phyloP scores from a whole-genome alignment of 176 grass and related monocot species.

The Oryza glaberrima region DNA sequence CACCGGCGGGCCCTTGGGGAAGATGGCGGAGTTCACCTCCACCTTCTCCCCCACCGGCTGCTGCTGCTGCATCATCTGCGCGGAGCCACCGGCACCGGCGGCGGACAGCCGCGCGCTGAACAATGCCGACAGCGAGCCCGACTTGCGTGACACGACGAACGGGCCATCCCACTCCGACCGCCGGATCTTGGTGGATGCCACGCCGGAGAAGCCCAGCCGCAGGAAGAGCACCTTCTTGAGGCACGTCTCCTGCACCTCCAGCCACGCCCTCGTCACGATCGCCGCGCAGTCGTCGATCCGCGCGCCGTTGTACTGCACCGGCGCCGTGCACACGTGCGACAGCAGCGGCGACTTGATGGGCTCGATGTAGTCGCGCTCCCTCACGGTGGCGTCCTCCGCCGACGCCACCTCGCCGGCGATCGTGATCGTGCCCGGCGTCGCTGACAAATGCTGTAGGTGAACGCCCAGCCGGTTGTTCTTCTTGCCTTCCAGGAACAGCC shows the following conservation, averaged over 20 bases:
- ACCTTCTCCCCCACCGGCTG: constrained; percentile 41
- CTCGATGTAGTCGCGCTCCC: constrained; percentile 67
- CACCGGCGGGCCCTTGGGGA: constrained; percentile 84
- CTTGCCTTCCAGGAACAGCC: constrained; percentile 88
- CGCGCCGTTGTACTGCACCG: constrained; percentile 67
- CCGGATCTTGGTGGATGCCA: constrained; percentile 74
- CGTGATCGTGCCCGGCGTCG: constrained; percentile 47
- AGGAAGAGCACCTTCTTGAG: constrained; percentile 85
- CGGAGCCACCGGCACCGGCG: not conserved
- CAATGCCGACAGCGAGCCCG: constrained; percentile 63
- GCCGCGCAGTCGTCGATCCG: constrained; percentile 76
- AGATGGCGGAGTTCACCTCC: constrained; percentile 89
- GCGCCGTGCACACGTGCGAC: constrained; percentile 86
- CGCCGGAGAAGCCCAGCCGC: constrained; percentile 78
- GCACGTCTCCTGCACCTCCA: constrained; percentile 82
- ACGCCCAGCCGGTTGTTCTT: constrained; percentile 69
- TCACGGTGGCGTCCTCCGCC: constrained; percentile 14
- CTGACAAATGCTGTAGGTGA: constrained; percentile 79
- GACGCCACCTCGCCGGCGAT: constrained; percentile 47
- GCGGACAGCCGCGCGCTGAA: constrained; percentile 62
- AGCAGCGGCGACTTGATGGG: constrained; percentile 70
- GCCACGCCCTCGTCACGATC: constrained; percentile 82
- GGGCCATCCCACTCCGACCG: constrained; percentile 84
- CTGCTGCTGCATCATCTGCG: not conserved
- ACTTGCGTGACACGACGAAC: constrained; percentile 45